These are phyloP conservation scores for Auxenochlorella protothecoides DNA, from an alignment of 139 green algal species.

Conservation along the genomic window DNA sequence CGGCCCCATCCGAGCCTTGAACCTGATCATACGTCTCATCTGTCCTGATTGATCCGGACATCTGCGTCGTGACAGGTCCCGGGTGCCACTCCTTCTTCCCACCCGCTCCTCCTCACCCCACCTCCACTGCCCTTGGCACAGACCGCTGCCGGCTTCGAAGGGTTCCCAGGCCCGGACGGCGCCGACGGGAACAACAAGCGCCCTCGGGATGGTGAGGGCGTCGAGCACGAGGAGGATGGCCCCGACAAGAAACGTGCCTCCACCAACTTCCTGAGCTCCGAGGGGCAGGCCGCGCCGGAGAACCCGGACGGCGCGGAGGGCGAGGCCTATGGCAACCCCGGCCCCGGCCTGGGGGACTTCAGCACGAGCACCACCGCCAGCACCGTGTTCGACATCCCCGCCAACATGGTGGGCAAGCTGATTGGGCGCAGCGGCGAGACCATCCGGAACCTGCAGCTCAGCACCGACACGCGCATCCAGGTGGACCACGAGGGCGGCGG, in stretches of 20 bases:
- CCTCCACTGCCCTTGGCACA: too few relatives aligned
- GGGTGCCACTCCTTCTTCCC: too few relatives aligned
- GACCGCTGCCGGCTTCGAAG: too few relatives aligned
- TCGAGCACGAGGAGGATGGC: constrained; percentile 5
- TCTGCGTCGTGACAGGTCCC: too few relatives aligned
- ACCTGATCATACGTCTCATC: too few relatives aligned
- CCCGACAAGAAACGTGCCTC: constrained; percentile 27
- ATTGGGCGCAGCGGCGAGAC: constrained; percentile 79
- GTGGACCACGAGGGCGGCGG: constrained; percentile 54
- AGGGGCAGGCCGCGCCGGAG: neutral
- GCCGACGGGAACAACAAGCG: constrained; percentile 24
- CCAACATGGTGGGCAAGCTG: constrained; percentile 60
- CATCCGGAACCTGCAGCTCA: constrained; percentile 69
- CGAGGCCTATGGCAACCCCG: neutral
- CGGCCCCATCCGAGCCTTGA: too few relatives aligned
- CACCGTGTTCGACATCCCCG: constrained; percentile 19
- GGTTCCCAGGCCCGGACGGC: neutral
- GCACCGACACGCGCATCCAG: constrained; percentile 57
- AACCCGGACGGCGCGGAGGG: neutral
- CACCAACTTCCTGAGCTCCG: neutral
- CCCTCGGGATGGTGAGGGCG: constrained; percentile 17
- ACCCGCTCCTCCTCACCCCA: too few relatives aligned
- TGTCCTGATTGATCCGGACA: too few relatives aligned
- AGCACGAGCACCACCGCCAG: neutral
- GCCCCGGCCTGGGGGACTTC: neutral